Conservation (phyloP, 2,329 filamentous ascomycete species). For the Drechslerella dactyloides region DNA sequence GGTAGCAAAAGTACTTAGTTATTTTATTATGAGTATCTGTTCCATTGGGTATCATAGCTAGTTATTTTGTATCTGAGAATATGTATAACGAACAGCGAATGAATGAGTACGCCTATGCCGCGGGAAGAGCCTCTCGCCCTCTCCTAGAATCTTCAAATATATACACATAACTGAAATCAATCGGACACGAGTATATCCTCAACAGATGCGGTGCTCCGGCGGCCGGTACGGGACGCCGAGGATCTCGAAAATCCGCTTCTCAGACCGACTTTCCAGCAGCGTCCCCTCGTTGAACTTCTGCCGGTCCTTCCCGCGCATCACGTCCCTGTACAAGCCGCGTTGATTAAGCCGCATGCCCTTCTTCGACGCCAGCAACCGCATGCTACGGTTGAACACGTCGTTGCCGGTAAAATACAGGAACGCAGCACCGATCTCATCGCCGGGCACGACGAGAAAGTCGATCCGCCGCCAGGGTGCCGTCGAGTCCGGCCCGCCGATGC, state of each 20-base stretch:
- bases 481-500: slow-evolving; percentile 20
- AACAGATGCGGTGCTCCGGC: slow-evolving; percentile 78
- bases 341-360: slow-evolving; percentile 88
- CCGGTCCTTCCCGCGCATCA: slow-evolving; percentile 66
- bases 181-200: too few species aligned
- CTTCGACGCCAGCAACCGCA: slow-evolving; percentile 77
- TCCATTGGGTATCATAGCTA: too few species aligned
- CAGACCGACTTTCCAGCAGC: slow-evolving; percentile 75
- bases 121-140: too few species aligned
- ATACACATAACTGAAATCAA: too few species aligned
- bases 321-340: slow-evolving; percentile 75
- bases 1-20: too few species aligned
- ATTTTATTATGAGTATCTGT: too few species aligned
- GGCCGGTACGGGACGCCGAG: slow-evolving; percentile 84
- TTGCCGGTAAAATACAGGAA: slow-evolving; percentile 96
- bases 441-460: slow-evolving; percentile 80
- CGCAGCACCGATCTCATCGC: slow-evolving; percentile 78
- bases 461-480: slow-evolving; percentile 53
- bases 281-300: slow-evolving; percentile 71
- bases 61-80: too few species aligned
- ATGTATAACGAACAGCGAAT: too few species aligned
- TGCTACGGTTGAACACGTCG: slow-evolving; percentile 89
- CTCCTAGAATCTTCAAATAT: too few species aligned
- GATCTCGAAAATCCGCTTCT: slow-evolving; percentile 79
- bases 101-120: too few species aligned